Evolutionary conservation across 345 rosid species (phyloP).

Genomic region (Bruguiera sexangula): DNA sequence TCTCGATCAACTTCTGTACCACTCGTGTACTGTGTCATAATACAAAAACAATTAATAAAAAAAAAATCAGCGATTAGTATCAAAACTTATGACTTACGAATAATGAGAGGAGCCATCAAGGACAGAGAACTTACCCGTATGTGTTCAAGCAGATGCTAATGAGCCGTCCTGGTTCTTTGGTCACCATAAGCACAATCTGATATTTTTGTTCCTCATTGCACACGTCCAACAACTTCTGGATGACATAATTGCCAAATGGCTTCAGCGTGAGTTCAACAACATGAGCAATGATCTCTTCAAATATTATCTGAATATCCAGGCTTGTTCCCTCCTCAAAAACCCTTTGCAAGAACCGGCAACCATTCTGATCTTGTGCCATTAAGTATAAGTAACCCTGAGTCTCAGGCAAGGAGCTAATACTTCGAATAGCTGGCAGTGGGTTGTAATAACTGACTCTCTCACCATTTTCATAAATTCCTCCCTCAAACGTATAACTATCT

Average conservation of each 20-base stretch:
- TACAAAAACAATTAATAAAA: background rate
- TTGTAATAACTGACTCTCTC: constrained; percentile 11
- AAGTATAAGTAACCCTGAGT: constrained; percentile 22
- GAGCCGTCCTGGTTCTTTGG: constrained; percentile 28
- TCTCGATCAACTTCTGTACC: constrained; percentile 55
- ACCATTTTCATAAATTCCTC: constrained; percentile 20
- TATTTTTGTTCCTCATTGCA: constrained; percentile 28
- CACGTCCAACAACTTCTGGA: constrained; percentile 36
- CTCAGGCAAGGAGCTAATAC: constrained; percentile 27
- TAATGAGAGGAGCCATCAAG: background rate
- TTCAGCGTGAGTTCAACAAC: constrained; percentile 24
- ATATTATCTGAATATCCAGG: constrained; percentile 20
- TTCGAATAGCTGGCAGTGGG: constrained; percentile 20
- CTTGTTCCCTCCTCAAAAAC: constrained; percentile 32
- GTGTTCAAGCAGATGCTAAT: constrained; percentile 31
- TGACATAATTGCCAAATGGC: constrained; percentile 34
- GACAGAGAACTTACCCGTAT: constrained; percentile 25
- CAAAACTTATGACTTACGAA: background rate
- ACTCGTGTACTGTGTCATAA: constrained; percentile 49
- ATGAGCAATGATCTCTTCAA: constrained; percentile 26
- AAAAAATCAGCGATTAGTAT: background rate
- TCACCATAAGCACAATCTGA: constrained; percentile 21
- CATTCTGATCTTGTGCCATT: constrained; percentile 33
- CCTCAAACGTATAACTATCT: constrained; percentile 15
- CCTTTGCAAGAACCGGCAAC: constrained; percentile 31